Evolutionary conservation across 148 eudicot genomes (phyloP).

Genomic region (Camellia sinensis): DNA sequence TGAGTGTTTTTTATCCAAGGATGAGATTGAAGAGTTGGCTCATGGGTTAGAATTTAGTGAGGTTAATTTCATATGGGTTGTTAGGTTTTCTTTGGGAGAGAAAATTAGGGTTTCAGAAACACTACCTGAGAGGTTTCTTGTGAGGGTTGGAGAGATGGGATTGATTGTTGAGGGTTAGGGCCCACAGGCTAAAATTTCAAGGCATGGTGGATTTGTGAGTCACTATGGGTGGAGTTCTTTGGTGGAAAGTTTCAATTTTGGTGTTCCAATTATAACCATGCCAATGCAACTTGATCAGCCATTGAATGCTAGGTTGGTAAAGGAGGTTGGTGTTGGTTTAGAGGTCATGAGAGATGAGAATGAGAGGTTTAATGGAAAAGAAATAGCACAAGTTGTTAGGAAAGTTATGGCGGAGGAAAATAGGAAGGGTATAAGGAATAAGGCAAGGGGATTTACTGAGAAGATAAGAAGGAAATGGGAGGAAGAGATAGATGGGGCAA

Average conservation of each 20-base stretch:
- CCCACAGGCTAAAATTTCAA: no score
- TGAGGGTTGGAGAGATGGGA: constrained; percentile 6
- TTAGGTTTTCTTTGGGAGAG: not conserved
- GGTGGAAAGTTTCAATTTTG: no score
- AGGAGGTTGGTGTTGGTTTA: not conserved
- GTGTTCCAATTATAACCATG: not conserved
- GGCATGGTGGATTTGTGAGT: no score
- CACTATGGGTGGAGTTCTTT: no score
- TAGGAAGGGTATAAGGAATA: not conserved
- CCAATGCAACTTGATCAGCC: constrained; percentile 10
- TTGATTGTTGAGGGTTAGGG: not conserved
- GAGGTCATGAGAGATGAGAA: constrained; percentile 3
- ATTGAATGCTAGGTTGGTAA: not conserved
- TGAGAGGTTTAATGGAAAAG: not conserved
- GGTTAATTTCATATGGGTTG: constrained; percentile 10
- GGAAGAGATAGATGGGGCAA: not conserved
- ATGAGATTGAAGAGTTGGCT: not conserved
- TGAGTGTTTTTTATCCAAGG: not conserved
- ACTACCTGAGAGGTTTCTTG: not conserved
- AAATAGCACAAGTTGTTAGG: not conserved
- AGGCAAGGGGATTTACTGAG: not conserved
- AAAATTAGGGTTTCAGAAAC: not conserved
- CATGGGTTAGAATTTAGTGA: not conserved
- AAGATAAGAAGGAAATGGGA: not conserved
- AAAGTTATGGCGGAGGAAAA: not conserved